phyloP scores from a whole-genome alignment of 1,284 basidiomycete species.

The Ganoderma sinense region DNA sequence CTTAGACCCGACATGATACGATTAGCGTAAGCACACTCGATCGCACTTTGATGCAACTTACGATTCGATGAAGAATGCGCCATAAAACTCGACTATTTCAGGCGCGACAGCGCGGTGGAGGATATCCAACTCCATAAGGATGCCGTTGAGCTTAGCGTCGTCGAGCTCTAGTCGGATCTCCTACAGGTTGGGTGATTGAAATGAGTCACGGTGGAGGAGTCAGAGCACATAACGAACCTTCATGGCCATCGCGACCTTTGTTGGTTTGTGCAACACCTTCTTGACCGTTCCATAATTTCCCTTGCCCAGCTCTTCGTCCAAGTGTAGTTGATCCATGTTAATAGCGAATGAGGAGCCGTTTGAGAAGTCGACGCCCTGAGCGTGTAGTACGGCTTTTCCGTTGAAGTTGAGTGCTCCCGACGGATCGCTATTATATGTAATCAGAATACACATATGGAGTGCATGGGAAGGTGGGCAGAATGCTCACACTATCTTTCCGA shows the following conservation, averaged over 20 bases:
- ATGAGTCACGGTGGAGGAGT: neutral
- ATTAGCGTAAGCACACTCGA: neutral
- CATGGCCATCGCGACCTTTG: slow-evolving; percentile 98
- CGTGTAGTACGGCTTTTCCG: slow-evolving; percentile 93
- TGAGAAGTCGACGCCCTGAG: slow-evolving; percentile 93
- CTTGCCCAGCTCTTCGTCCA: slow-evolving; percentile 92
- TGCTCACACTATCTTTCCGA: slow-evolving; percentile 92
- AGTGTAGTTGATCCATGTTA: slow-evolving; percentile 94
- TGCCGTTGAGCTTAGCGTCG: slow-evolving; percentile 92
- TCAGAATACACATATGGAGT: neutral
- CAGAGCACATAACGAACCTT: slow-evolving; percentile 68
- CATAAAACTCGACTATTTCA: slow-evolving; percentile 98
- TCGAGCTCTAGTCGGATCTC: slow-evolving; percentile 99
- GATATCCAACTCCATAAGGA: slow-evolving; percentile 99
- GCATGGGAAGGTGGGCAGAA: slow-evolving; percentile 7
- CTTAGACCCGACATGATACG: slow-evolving; percentile 20
- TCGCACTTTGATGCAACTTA: slow-evolving; percentile 56
- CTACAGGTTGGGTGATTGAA: slow-evolving; percentile 48
- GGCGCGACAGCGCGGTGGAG: slow-evolving; percentile 92
- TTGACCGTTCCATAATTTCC: slow-evolving; percentile 99
- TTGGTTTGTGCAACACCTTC: slow-evolving; percentile 93
- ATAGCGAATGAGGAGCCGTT: slow-evolving; percentile 94
- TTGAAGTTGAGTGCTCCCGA: slow-evolving; percentile 93
- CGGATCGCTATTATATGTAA: slow-evolving; percentile 72
- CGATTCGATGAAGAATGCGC: slow-evolving; percentile 98